These are phyloP conservation scores for Morella rubra DNA, from an alignment of 306 rosid species.

Conservation along the genomic window DNA sequence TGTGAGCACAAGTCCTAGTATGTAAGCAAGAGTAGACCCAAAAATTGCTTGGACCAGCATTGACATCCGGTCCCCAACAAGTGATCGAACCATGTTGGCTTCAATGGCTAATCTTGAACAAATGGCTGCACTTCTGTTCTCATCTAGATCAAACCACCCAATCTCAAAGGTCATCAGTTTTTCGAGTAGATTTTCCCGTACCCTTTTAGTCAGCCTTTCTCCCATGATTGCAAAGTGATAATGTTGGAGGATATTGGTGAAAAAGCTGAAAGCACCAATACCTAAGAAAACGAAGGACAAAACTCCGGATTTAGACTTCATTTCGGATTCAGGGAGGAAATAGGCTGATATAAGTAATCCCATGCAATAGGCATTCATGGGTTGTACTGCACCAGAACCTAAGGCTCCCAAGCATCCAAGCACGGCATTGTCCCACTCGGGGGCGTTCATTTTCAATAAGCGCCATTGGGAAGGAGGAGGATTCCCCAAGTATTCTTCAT, in stretches of 20 bases:
- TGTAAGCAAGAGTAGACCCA: slow-evolving; percentile 67
- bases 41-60: slow-evolving; percentile 75
- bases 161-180: slow-evolving; percentile 77
- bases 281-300: slow-evolving; percentile 66
- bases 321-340: slow-evolving; percentile 47
- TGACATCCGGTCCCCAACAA: slow-evolving; percentile 79
- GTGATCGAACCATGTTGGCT: slow-evolving; percentile 81
- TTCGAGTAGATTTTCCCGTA: slow-evolving; percentile 64
- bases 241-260: slow-evolving; percentile 75
- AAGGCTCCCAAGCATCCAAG: slow-evolving; percentile 73
- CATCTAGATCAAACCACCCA: slow-evolving; percentile 88
- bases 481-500: slow-evolving; percentile 41
- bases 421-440: slow-evolving; percentile 74
- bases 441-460: slow-evolving; percentile 63
- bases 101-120: slow-evolving; percentile 81
- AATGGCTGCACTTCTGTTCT: slow-evolving; percentile 84
- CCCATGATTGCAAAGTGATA: slow-evolving; percentile 82
- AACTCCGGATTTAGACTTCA: slow-evolving; percentile 53
- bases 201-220: slow-evolving; percentile 74
- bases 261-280: slow-evolving; percentile 74
- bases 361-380: slow-evolving; percentile 73
- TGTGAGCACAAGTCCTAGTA: slow-evolving; percentile 65
- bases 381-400: slow-evolving; percentile 85
- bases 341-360: slow-evolving; percentile 70
- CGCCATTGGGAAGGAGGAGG: slow-evolving; percentile 58